These are phyloP conservation scores for Phyllosticta paracitricarpa DNA, from an alignment of 2,329 filamentous ascomycete species.

Conservation along the genomic window DNA sequence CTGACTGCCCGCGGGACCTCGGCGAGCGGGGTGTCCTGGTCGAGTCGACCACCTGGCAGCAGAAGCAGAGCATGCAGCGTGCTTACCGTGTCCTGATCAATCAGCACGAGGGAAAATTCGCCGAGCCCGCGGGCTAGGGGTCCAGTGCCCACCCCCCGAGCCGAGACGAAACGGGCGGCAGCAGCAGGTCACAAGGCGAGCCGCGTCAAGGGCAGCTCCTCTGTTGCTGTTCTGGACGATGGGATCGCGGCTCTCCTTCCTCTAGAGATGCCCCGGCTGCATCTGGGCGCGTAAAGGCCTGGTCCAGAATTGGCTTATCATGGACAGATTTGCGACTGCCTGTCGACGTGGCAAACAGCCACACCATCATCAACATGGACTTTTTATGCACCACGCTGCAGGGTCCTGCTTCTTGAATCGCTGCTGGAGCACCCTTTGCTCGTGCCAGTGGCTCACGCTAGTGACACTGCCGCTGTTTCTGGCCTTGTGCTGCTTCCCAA, in stretches of 20 bases:
- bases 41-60: not conserved
- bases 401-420: not conserved
- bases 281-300: not conserved
- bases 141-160: not conserved
- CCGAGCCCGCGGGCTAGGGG: not conserved
- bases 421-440: not conserved
- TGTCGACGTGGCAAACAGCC: not conserved
- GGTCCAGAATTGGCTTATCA: not conserved
- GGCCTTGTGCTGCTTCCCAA: not conserved
- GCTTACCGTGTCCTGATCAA: not conserved
- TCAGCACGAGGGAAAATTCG: not conserved
- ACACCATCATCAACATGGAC: not conserved
- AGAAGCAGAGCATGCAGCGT: not conserved
- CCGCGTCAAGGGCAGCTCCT: not conserved
- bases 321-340: not conserved
- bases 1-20: not conserved
- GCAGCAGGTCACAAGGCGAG: not conserved
- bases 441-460: not conserved
- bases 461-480: not conserved
- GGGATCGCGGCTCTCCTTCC: not conserved
- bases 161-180: not conserved
- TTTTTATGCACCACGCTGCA: not conserved
- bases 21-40: not conserved
- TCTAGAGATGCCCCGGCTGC: not conserved
- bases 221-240: not conserved